Evolutionary conservation across 257 asterid species (phyloP), one percentile per base, ranked within the genome.

Genomic region (Solanum raphanifolium): DNA sequence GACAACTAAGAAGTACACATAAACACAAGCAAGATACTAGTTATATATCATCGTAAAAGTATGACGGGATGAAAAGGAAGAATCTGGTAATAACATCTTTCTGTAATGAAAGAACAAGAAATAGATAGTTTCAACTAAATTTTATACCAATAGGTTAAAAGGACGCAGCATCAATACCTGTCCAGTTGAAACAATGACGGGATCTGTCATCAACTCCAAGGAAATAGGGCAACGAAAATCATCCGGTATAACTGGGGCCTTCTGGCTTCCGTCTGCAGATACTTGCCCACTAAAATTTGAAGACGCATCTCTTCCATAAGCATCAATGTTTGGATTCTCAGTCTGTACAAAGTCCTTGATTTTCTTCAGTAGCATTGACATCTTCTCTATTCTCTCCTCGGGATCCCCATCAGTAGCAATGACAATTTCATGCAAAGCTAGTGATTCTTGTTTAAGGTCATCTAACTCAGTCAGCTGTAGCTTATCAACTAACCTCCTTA

Each of bases 181-280:
- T 46, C 99, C 99, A 9, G 99, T 97, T 48, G 99, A 95, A 86
- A 97, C 98, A 90, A 97, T 97, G 91, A 97, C 99, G 31, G 99
- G 99, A 91, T 97, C 99, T 88, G 88, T 90, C 99, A 97, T 96
- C 90, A 97, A 92, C 94, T 97, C 99, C 76, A 97, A 91, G 62
- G 99, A 96, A 88, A 96, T 97, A 83, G 99, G 99, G 86, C 99
- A 97, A 9, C 99, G 98, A 85, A 97, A 97, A 91, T 97, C 99
- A 83, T 96, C 99, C 7, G 99, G 99, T 89, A 97, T 93, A 89
- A 92, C 91, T 88, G 95, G 94, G 91, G 92, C 87, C 88, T 89
- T 95, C 86, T 88, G 92, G 87, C 88, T 90, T 88, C 90, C 93
- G 46, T 92, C 95, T 6, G 87, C 82, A 87, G 90, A 88, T 74